Percentiles rank a stretch among this genome's conserved stretches.
phyloP scores from a whole-genome alignment of 2,329 filamentous ascomycete species.

The Phialophora expanda region DNA sequence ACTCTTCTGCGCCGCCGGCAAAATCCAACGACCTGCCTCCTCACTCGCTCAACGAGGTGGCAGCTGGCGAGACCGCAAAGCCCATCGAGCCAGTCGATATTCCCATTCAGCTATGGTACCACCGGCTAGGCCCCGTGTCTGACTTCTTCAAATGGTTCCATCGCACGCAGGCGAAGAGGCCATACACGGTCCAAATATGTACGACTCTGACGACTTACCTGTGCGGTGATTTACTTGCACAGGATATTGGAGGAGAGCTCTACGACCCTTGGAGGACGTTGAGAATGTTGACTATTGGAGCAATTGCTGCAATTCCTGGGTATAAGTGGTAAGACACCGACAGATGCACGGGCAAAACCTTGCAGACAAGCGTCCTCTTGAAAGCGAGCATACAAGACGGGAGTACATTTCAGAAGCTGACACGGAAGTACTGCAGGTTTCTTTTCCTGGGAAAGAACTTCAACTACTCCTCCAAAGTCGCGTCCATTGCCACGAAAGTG shows the following conservation, averaged over 20 bases:
- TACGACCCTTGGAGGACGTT: conserved; percentile 74
- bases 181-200: conserved; percentile 78
- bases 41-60: conserved; percentile 23
- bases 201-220: conserved; percentile 80
- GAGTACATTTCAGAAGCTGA: conserved; percentile 16
- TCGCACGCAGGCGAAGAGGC: conserved; percentile 71
- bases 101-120: conserved; percentile 39
- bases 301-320: conserved; percentile 72
- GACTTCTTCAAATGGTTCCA: conserved; percentile 41
- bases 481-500: conserved; percentile 78
- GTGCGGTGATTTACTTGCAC: conserved; percentile 48
- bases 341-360: not conserved
- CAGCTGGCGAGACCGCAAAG: conserved; percentile 22
- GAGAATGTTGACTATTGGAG: conserved; percentile 76
- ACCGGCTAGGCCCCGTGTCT: conserved; percentile 39
- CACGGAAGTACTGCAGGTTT: conserved; percentile 60
- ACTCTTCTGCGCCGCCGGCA: not conserved
- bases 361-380: not conserved
- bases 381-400: not conserved
- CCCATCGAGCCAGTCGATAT: conserved; percentile 36
- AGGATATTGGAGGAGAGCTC: conserved; percentile 46
- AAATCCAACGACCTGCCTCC: conserved; percentile 22
- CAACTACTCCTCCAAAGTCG: conserved; percentile 75
- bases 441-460: conserved; percentile 79
- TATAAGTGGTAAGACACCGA: conserved; percentile 72